These are phyloP conservation scores for Ascochyta clinopodiicola DNA, from an alignment of 2,329 filamentous ascomycete species.

Conservation along the genomic window DNA sequence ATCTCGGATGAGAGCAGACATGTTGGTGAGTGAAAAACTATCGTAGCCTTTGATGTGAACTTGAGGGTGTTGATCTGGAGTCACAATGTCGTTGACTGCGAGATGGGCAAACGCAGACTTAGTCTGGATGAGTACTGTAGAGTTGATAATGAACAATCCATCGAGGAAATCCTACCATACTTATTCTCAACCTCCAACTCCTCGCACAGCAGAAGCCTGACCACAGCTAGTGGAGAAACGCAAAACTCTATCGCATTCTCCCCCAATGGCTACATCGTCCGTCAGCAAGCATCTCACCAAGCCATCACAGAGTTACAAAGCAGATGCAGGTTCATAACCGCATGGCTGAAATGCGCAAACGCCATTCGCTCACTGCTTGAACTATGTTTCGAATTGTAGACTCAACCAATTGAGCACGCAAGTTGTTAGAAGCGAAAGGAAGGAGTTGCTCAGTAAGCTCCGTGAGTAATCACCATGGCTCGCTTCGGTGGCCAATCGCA, in stretches of 20 bases:
- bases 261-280: neutral
- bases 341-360: neutral
- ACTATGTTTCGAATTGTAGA: neutral
- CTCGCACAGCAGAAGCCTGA: neutral
- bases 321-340: neutral
- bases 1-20: slow-evolving; percentile 59
- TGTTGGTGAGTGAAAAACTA: slow-evolving; percentile 8
- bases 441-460: slow-evolving; percentile 7
- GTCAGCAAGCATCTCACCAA: slow-evolving; percentile 15
- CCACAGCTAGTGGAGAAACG: neutral
- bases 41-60: neutral
- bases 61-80: neutral
- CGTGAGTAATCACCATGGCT: neutral
- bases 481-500: neutral
- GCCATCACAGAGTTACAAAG: slow-evolving; percentile 13
- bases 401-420: slow-evolving; percentile 1
- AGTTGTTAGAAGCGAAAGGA: neutral
- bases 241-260: neutral
- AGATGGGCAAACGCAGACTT: neutral
- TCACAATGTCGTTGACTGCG: neutral
- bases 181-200: neutral
- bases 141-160: neutral
- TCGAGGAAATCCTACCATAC: neutral
- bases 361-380: neutral
- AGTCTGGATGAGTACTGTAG: neutral